Base-by-base conservation (phyloP, 345 rosid species). In the Anacardium occidentale region DNA sequence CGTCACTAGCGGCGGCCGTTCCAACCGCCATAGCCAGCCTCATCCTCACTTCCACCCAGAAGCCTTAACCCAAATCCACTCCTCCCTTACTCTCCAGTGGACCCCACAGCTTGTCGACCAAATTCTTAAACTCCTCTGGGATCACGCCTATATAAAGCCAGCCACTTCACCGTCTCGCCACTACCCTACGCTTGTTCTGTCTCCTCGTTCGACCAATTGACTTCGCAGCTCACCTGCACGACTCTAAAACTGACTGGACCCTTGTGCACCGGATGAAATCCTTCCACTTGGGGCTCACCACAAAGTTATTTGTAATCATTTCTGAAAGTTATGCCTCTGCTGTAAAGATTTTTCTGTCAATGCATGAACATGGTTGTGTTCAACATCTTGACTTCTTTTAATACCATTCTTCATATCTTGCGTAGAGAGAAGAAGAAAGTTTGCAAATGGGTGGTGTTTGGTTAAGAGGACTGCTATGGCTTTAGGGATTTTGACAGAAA, bases 361-460 rank as follows among this genome's bases (percentile, higher is more conserved):
- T 94, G 95, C 96, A 90, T 75, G 79, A 90, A 22, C 90, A 85
- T 69, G 97, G 98, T 0, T 89, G 95, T 64, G 73, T 80, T 2
- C 97, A 88, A 79, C n/a, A 94, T 86, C 82, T 79, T 90, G 72
- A 80, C 70, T 61, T 90, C 93, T 3, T 94, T 94, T 78, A 94
- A 92, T 78, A 88, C 95, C 10, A 80, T 92, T 73, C 93, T 94
- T 55, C 97, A 94, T 79, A 79, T 90, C 34, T 68, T 94, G 22
- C 92, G 97, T 48, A 89, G 90, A 79, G 87, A 91, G 8, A 85
- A 77, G 59, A 83, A 29, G 32, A 29, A 29, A 29, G 32, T 29
- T 29, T 78, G 92, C 87, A 0, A 86, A 90, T 78, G 97, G 98
- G 17, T 90, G 97, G 97, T 92, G 98, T 74, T 88, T 92, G 88